Conservation (phyloP, 768 basidiomycete genomes). For the Rhodotorula diobovata region DNA sequence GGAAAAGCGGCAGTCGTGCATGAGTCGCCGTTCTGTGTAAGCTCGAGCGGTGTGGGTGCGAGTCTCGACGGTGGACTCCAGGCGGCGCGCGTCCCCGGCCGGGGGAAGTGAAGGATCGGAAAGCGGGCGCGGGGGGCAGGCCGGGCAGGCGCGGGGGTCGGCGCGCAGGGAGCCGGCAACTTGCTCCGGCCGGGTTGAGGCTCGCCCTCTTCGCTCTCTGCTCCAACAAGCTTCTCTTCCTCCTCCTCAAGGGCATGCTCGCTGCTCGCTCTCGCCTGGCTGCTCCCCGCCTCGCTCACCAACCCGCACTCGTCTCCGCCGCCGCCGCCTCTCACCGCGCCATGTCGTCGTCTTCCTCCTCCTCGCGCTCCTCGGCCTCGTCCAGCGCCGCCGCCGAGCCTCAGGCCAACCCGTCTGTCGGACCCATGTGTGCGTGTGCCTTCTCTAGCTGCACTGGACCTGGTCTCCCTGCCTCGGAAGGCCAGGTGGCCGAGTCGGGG, state of each 20-base stretch:
- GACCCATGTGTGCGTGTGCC: constrained; percentile 27
- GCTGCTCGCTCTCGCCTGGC: neutral
- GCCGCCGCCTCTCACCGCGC: neutral
- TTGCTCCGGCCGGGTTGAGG: too few relatives aligned
- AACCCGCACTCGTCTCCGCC: neutral
- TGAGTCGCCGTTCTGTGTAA: too few relatives aligned
- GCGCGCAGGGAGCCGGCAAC: too few relatives aligned
- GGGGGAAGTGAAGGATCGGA: too few relatives aligned
- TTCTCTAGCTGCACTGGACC: neutral
- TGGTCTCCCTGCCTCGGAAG: neutral
- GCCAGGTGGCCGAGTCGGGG: too few relatives aligned
- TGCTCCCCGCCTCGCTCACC: neutral
- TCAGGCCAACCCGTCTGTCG: constrained; percentile 4
- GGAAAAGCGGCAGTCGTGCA: too few relatives aligned
- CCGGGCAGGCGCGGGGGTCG: too few relatives aligned
- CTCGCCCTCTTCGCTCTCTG: too few relatives aligned
- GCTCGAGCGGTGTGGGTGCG: too few relatives aligned
- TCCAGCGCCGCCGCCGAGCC: neutral
- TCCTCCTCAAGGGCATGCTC: neutral
- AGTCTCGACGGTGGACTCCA: too few relatives aligned
- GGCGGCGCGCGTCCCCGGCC: too few relatives aligned
- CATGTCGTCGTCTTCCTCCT: neutral
- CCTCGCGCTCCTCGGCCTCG: neutral
- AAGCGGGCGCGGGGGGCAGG: too few relatives aligned
- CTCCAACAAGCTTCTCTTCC: neutral